Evolutionary conservation across 768 basidiomycete species (phyloP).

Genomic region (Chalciporus chontae): DNA sequence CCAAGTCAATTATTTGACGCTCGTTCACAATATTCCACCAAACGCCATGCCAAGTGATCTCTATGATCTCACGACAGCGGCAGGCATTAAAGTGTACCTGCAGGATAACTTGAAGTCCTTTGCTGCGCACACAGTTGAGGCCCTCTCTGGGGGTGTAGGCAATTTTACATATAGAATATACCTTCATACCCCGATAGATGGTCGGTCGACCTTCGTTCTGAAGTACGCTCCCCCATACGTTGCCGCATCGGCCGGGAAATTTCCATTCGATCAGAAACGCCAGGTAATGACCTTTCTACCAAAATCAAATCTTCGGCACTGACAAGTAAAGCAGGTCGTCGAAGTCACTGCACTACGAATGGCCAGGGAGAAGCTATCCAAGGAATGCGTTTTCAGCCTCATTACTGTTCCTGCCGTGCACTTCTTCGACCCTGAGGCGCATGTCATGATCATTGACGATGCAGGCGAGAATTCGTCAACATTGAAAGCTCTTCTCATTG

Average conservation of each 20-base stretch:
- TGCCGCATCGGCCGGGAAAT: slow-evolving; percentile 18
- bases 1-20: no score
- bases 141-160: slow-evolving; percentile 48
- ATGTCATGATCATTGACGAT: slow-evolving; percentile 64
- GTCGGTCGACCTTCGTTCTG: slow-evolving; percentile 46
- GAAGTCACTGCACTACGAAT: slow-evolving; percentile 50
- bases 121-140: slow-evolving; percentile 35
- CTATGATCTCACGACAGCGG: slow-evolving; percentile 27
- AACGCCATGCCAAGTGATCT: no score
- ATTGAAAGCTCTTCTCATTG: slow-evolving; percentile 40
- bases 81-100: slow-evolving; percentile 42
- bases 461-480: slow-evolving; percentile 38
- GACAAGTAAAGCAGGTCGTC: slow-evolving; percentile 35
- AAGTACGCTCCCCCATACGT: slow-evolving; percentile 55
- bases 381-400: slow-evolving; percentile 29
- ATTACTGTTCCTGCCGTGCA: slow-evolving; percentile 49
- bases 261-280: slow-evolving; percentile 43
- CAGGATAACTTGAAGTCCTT: slow-evolving; percentile 38
- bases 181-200: slow-evolving; percentile 39
- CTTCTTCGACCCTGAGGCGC: slow-evolving; percentile 44
- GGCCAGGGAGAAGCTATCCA: slow-evolving; percentile 34
- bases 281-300: slow-evolving; percentile 41
- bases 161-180: slow-evolving; percentile 61
- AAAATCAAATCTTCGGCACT: not conserved
- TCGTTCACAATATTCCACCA: no score